Evolutionary conservation across 371 early-diverging fungal species (phyloP), one percentile per base, ranked within the genome.

Genomic region (Mortierella sp.): DNA sequence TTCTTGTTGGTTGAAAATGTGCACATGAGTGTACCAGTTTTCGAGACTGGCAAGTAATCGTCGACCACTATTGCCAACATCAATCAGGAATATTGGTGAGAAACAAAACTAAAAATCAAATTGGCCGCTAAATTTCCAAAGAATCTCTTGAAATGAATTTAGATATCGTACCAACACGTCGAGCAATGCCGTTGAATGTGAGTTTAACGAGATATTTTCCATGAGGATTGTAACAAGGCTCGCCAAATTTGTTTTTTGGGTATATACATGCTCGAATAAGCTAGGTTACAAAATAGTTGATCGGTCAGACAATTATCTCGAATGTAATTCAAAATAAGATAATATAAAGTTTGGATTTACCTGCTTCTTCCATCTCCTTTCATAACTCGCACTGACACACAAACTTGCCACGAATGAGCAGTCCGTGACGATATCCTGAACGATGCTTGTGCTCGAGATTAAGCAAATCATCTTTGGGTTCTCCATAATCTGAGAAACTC

Each of bases 321-420:
- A 19, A 28, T 58, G 8, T 6, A 13, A 58, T 22, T 32, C 9
- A n/a, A 24, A 33, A 1, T 1, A 58, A 33, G 32, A 8, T 7
- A 28, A 58, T 11, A 58, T 22, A 9, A 52, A 6, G 43, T 38
- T 43, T 55, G 47, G 13, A 38, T 21, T 19, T 75, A 91, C 92
- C 85, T 91, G 93, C 64, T 92, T 93, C 48, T 89, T 86, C 73
- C 92, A 93, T 65, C 88, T 89, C 15, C 85, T 83, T 72, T 97
- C 97, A 74, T 96, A 96, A 33, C 92, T 93, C 6, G 96, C 94
- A 47, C 94, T 89, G 16, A 96, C 96, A 76, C 95, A 94, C 21
- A 97, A 77, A 28, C 96, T 96, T 2, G 97, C 96, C 5, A 97
- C 97, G 84, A 97, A 96, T 13, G 97, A 96, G 77, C 97, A 97